Base-by-base conservation (phyloP, 2,329 filamentous ascomycete species). In the Endothia cerciana region DNA sequence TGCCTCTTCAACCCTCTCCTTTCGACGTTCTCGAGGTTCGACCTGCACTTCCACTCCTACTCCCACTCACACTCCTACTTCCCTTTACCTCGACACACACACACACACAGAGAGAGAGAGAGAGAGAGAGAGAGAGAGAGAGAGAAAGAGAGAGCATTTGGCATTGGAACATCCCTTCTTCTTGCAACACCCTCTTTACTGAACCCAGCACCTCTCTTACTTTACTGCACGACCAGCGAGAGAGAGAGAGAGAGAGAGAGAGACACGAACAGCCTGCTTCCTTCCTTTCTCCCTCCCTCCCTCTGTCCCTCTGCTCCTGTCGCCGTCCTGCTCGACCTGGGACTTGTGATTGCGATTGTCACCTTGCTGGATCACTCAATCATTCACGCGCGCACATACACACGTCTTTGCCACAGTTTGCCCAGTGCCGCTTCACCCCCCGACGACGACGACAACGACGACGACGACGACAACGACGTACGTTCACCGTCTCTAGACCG, bases 401-500 rank as follows among this genome's bases (percentile, higher is more conserved):
- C n/a, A 25, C 47, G n/a, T 22, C 25, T 22, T 11, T 22, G n/a
- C 51, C 51, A 55, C 28, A 8, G 22, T 13, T 36, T 36, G 33
- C 33, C 33, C 33, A 36, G 33, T 22, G 53, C 36, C 41, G 33
- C 55, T 58, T 40, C 36, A 41, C 19, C 36, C 41, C 33, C 33
- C n/a, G n/a, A n/a, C n/a, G n/a, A n/a, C n/a, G n/a, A n/a, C n/a
- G n/a, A n/a, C n/a, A n/a, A n/a, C n/a, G n/a, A n/a, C n/a, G n/a
- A n/a, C n/a, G n/a, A n/a, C n/a, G n/a, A n/a, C n/a, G n/a, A 38
- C 55, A 28, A 17, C 36, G 10, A 36, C 51, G 51, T 55, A 55
- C 51, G 51, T 55, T 55, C 51, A 55, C 51, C 51, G 19, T 36
- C 51, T 36, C 30, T 6, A 11, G 51, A 51, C 47, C 28, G 19